Evolutionary conservation across 139 green algal genomes (phyloP), one percentile per base, ranked within the genome.

Genomic region (Zygnema cylindricum): DNA sequence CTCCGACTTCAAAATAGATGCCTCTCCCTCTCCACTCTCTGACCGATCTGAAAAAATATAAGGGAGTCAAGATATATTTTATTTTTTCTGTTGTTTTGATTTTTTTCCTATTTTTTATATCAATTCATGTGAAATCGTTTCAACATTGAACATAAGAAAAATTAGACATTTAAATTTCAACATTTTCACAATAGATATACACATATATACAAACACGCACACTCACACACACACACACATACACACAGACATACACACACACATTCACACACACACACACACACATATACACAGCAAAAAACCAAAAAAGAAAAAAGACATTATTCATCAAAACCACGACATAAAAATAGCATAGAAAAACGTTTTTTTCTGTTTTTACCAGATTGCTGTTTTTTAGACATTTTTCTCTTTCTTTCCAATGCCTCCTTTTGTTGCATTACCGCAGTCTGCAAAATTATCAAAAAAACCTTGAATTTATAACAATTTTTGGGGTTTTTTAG

Each of bases 401-500:
- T 41, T 69, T 87, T 87, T 76, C 30, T 21, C 3, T 43, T 21
- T 69, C 35, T 84, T 7, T 87, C 81, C 41, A 87, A 42, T 7
- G 49, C 21, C 3, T 87, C 81, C 81, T 40, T 83, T 43, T 87
- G 21, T n/a, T 87, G 55, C 38, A 87, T 63, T 2, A 87, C 30
- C 33, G 32, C 2, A 36, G 2, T 85, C 81, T 87, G 81, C 81
- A 25, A 55, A 55, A 79, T 79, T 38, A 79, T 38, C 11, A 43
- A 41, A 41, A 69, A 38, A 85, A 69, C 3, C 3, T 3, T 23
- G 36, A 49, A 49, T 84, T 85, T 69, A 23, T 3, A 49, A 11
- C 36, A 85, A 55, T 55, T 85, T 16, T n/a, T n/a, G n/a, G n/a
- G n/a, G n/a, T n/a, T n/a, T n/a, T n/a, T n/a, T n/a, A n/a, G n/a